phyloP scores from a whole-genome alignment of 129 eudicot species.

The Chrysanthemum lavandulifolium region DNA sequence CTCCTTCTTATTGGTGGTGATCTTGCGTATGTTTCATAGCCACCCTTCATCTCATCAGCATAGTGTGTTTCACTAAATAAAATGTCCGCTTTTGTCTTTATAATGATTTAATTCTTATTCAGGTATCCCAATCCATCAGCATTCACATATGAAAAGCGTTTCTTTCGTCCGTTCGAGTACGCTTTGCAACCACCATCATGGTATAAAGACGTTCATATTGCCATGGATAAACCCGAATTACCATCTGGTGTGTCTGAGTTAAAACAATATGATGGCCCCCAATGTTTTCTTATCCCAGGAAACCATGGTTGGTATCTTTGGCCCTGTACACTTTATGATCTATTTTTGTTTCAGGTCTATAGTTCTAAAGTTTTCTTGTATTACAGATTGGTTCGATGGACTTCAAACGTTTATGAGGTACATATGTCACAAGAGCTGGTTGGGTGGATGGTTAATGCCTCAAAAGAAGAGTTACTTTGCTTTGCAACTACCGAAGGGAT shows the following conservation, averaged over 20 bases:
- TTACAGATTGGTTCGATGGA: constrained; percentile 97
- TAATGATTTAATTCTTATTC: not conserved
- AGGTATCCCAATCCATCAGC: constrained; percentile 98
- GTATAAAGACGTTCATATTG: constrained; percentile 90
- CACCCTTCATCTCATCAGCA: not conserved
- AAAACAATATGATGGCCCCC: constrained; percentile 86
- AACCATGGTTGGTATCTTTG: constrained; percentile 74
- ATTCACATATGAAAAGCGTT: constrained; percentile 80
- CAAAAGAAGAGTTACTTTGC: constrained; percentile 97
- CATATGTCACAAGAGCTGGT: constrained; percentile 98
- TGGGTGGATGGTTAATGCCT: constrained; percentile 99
- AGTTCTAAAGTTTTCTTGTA: not conserved
- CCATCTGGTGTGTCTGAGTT: constrained; percentile 71
- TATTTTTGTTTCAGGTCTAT: not conserved
- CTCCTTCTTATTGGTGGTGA: constrained; percentile 98
- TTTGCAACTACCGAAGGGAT: constrained; percentile 79
- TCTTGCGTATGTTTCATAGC: constrained; percentile 79
- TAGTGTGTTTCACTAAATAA: not conserved
- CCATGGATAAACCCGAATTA: constrained; percentile 92
- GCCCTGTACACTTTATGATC: not conserved
- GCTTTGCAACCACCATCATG: constrained; percentile 92
- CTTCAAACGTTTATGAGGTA: constrained; percentile 96
- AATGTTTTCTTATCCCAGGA: constrained; percentile 94
- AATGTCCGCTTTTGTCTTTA: not conserved
- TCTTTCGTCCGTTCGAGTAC: constrained; percentile 88